Evolutionary conservation across 2,329 filamentous ascomycete genomes (phyloP).

Genomic region (Penicillium sclerotiorum): DNA sequence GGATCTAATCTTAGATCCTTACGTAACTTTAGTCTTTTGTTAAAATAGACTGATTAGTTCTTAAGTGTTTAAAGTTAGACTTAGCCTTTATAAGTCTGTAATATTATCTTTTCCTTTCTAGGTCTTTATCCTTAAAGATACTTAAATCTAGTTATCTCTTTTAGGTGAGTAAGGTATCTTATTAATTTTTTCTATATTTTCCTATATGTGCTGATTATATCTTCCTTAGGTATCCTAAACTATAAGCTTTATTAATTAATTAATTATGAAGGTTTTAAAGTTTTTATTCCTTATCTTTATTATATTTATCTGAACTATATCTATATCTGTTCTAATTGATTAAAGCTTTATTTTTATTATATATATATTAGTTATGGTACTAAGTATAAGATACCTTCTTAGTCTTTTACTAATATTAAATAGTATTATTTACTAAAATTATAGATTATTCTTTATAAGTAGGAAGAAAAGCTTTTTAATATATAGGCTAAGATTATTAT

Average conservation of each 20-base stretch:
- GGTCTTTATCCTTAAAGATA: no score
- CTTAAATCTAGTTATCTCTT: no score
- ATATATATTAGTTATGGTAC: neutral
- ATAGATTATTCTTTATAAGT: neutral
- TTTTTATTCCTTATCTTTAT: neutral
- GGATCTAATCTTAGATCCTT: no score
- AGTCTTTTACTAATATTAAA: neutral
- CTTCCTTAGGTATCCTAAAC: neutral
- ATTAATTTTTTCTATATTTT: neutral
- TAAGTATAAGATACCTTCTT: neutral
- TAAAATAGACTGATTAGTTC: no score
- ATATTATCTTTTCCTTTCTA: no score
- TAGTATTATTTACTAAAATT: neutral
- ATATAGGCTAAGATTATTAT: neutral
- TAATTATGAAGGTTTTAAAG: neutral
- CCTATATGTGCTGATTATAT: neutral
- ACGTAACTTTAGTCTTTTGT: no score
- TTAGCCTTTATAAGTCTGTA: no score
- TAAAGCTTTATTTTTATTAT: neutral
- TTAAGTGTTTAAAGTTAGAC: no score
- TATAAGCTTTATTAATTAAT: neutral
- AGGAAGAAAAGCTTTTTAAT: neutral
- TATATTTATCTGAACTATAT: neutral
- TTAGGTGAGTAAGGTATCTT: neutral
- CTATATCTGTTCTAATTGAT: neutral